Base-by-base conservation (phyloP, 495 filamentous ascomycete species). In the Aspergillus campestris region DNA sequence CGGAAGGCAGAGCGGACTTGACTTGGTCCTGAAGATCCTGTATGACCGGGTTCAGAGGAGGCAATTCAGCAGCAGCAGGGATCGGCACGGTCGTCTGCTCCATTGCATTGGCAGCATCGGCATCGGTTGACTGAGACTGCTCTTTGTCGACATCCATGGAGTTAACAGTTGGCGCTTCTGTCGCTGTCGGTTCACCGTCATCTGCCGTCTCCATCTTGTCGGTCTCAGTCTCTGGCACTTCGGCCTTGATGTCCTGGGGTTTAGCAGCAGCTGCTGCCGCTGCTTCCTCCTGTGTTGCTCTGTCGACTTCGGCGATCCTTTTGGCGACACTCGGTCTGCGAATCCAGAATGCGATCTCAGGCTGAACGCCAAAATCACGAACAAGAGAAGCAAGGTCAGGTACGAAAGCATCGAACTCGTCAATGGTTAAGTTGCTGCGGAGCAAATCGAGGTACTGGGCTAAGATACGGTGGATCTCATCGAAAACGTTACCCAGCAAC, bases 361-460 rank as follows among this genome's bases (percentile, higher is more conserved):
- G 82, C 31, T 91, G 84, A 30, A 99, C 69, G 9, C 86, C 86
- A 55, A 83, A 95, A 3, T 94, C 83, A 14, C 69, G 69, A 52
- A 95, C 81, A 28, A 99, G 71, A 13, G 74, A 69, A 3, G 78
- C 62, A 36, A 95, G 72, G 37, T 77, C 78, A 1, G 94, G 94
- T n/a, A 97, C 79, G 33, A 82, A 76, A 6, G 71, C 69, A 58
- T 94, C 84, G 52, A 96, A 97, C 31, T 92, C 81, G 29, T 83
- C 80, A 4, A 79, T 67, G 0, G 83, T 70, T 9, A 97, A 59
- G 56, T 87, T 89, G 57, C 78, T 87, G 46, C 84, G 81, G 38
- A 99, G 73, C 11, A 97, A 68, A 55, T 97, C 92, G 10, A 97
- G 71, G 56, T 92, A 97, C 53, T 95, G 91, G 12, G 77, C 75